Evolutionary conservation across 176 grass and related monocot genomes (phyloP).

Genomic region (Oryza officinalis): DNA sequence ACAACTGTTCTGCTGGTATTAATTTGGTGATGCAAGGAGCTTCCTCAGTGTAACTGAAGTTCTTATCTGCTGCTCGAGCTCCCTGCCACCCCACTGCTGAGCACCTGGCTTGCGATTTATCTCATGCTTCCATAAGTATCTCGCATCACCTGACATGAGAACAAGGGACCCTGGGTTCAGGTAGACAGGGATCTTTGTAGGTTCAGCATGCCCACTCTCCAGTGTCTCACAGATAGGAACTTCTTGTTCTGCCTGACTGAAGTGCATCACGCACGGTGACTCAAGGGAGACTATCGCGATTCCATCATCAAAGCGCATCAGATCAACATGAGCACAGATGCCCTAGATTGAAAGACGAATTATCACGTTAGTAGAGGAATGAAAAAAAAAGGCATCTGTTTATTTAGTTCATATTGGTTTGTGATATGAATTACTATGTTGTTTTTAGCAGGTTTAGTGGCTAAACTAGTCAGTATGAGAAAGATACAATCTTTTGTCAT

Average conservation of each 20-base stretch:
- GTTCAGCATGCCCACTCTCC: not conserved
- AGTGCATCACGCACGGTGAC: not conserved
- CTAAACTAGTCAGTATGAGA: not conserved
- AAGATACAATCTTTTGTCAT: not conserved
- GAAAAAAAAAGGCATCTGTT: not conserved
- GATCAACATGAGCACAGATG: not conserved
- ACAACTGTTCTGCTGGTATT: not conserved
- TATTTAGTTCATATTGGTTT: not conserved
- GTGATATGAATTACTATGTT: not conserved
- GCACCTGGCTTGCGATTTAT: conserved; percentile 69
- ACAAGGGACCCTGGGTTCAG: conserved; percentile 77
- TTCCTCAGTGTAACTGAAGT: conserved; percentile 74
- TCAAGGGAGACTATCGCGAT: not conserved
- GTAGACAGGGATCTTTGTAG: conserved; percentile 36
- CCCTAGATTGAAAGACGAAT: not conserved
- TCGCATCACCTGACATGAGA: conserved; percentile 72
- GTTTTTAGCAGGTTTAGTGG: not conserved
- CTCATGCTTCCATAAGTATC: conserved; percentile 82
- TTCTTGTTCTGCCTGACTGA: not conserved
- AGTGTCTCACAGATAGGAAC: not conserved
- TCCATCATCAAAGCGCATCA: not conserved
- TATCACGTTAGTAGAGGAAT: not conserved
- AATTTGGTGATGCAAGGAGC: conserved; percentile 31
- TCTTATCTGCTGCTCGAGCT: conserved; percentile 52
- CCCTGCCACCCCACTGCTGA: conserved; percentile 60